Conservation (phyloP, 2,329 filamentous ascomycete species). For the Fusarium chuoi region DNA sequence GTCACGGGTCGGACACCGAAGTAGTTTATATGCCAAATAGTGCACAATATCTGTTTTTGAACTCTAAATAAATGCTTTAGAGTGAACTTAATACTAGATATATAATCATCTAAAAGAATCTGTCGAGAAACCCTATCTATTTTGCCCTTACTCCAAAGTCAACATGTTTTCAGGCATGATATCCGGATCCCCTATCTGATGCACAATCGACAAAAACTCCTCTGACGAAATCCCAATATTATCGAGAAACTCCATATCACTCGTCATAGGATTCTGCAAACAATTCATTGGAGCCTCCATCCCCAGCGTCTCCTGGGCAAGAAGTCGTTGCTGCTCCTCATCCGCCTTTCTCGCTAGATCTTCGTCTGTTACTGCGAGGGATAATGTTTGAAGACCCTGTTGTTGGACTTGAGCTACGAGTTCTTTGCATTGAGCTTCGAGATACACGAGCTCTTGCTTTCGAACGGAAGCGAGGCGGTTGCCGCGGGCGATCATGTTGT, state of each 20-base stretch:
- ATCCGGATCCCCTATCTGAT: constrained; percentile 48
- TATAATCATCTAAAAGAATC: accelerated
- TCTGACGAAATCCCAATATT: constrained; percentile 52
- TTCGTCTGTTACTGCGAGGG: constrained; percentile 24
- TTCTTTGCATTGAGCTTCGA: constrained; percentile 45
- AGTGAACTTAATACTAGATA: accelerated
- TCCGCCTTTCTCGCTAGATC: background rate
- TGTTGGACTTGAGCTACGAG: constrained; percentile 40
- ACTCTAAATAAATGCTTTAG: accelerated
- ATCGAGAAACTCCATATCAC: constrained; percentile 48
- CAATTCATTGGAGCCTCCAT: constrained; percentile 12
- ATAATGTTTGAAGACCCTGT: constrained; percentile 42
- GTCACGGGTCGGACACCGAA: background rate
- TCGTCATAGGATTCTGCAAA: constrained; percentile 18
- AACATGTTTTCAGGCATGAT: constrained; percentile 36
- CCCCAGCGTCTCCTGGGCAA: background rate
- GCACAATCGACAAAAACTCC: constrained; percentile 52
- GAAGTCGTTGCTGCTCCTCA: constrained; percentile 10
- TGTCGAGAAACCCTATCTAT: background rate
- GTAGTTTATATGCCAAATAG: background rate
- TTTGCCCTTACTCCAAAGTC: constrained; percentile 14
- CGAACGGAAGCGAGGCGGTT: constrained; percentile 48
- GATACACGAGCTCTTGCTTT: constrained; percentile 47
- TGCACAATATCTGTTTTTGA: accelerated
- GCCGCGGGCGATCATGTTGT: constrained; percentile 48